Conservation (phyloP, 208 protist species). For the Trypanosoma avium region DNA sequence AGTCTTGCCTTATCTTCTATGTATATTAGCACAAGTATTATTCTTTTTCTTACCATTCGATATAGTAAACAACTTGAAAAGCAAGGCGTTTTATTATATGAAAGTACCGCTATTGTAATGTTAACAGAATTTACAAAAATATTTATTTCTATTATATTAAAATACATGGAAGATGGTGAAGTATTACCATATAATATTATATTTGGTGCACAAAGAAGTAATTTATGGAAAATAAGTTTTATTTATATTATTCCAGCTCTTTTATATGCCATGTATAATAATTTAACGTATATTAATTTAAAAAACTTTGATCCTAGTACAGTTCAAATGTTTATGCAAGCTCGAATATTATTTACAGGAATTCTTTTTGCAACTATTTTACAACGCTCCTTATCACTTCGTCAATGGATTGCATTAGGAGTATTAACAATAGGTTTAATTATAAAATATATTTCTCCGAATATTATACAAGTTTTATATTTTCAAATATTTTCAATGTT, state of each 20-base stretch:
- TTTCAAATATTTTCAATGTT: conserved; percentile 38
- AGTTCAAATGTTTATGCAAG: conserved; percentile 83
- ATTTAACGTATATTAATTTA: conserved; percentile 77
- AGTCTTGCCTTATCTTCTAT: conserved; percentile 38
- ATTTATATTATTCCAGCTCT: conserved; percentile 51
- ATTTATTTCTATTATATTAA: conserved; percentile 37
- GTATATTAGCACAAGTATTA: conserved; percentile 50
- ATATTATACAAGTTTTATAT: conserved; percentile 21
- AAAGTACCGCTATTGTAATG: conserved; percentile 46
- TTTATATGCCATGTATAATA: conserved; percentile 86
- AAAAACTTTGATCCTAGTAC: conserved; percentile 57
- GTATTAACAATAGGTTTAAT: conserved; percentile 53
- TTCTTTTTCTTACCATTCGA: conserved; percentile 53
- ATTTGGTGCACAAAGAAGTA: conserved; percentile 15
- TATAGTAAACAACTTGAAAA: conserved; percentile 36
- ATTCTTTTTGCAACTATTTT: conserved; percentile 50
- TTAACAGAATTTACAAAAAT: conserved; percentile 52
- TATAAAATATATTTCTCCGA: conserved; percentile 53
- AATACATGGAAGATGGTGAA: conserved; percentile 46
- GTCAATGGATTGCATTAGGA: conserved; percentile 50
- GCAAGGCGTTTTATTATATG: conserved; percentile 24
- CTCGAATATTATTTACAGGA: conserved; percentile 62
- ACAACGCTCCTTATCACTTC: conserved; percentile 28
- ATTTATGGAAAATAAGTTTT: conserved; percentile 43
- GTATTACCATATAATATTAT: conserved; percentile 34